Conservation (phyloP, 2,329 filamentous ascomycete species). For the Colletotrichum godetiae region DNA sequence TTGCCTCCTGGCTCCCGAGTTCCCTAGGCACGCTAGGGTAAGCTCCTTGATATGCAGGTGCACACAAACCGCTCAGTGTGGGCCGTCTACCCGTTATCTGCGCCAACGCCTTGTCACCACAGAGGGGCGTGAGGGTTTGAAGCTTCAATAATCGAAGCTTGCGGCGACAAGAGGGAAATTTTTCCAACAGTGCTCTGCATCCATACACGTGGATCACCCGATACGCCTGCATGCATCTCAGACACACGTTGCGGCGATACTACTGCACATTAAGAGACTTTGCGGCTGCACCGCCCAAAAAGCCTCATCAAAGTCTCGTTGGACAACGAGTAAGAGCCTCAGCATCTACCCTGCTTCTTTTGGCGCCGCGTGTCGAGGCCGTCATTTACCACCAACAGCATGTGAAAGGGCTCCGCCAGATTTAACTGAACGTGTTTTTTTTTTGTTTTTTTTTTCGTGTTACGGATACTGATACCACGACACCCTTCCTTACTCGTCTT, state of each 20-base stretch:
- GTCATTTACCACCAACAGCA: constrained; percentile 3
- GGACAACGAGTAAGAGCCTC: background rate
- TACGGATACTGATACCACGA: constrained; percentile 7
- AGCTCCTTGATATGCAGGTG: background rate
- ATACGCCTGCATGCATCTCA: constrained; percentile 23
- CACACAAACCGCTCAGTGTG: constrained; percentile 32
- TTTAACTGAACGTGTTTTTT: background rate
- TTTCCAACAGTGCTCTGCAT: constrained; percentile 8
- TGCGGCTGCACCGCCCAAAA: constrained; percentile 9
- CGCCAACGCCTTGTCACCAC: background rate
- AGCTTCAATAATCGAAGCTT: background rate
- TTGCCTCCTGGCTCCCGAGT: constrained; percentile 28
- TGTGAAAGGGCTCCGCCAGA: constrained; percentile 23
- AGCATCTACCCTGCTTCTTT: background rate
- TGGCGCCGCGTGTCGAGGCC: constrained; percentile 2
- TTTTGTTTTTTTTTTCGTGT: background rate
- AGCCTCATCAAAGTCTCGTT: background rate
- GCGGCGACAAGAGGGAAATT: constrained; percentile 10
- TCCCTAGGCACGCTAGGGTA: constrained; percentile 9
- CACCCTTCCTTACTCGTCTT: constrained; percentile 8
- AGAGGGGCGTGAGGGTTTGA: constrained; percentile 6
- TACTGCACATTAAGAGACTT: background rate
- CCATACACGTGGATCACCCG: constrained; percentile 31
- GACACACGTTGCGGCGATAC: constrained; percentile 2
- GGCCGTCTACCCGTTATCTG: constrained; percentile 27